Percentiles rank a stretch among this genome's conserved stretches.
phyloP scores from a whole-genome alignment of 2,329 filamentous ascomycete genomes.

The Diaporthe vaccinii region DNA sequence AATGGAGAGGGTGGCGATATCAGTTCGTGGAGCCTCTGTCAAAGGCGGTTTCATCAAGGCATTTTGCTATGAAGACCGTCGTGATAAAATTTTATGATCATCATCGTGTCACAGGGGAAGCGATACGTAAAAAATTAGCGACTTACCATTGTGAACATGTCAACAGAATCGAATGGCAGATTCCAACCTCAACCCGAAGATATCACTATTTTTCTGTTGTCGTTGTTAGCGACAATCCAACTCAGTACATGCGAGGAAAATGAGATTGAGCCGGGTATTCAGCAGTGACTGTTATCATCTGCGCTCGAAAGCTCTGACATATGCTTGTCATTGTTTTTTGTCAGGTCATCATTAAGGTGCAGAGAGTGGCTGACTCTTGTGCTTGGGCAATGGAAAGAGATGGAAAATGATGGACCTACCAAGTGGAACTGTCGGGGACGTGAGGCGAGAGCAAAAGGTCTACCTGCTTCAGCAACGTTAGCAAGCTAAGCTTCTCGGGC shows the following conservation, averaged over 20 bases:
- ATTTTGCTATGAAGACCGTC: conserved; percentile 87
- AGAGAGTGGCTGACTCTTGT: conserved; percentile 10
- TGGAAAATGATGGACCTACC: conserved; percentile 32
- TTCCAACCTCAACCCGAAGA: neutral
- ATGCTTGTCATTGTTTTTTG: conserved; percentile 92
- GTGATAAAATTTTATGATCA: conserved; percentile 80
- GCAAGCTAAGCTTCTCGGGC: conserved; percentile 10
- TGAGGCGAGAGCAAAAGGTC: neutral
- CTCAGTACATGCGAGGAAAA: conserved; percentile 7
- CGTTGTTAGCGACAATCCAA: conserved; percentile 49
- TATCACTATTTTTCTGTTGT: neutral
- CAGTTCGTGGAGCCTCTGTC: conserved; percentile 72
- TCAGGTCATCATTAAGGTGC: conserved; percentile 81
- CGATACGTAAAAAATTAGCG: neutral
- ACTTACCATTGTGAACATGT: conserved; percentile 6
- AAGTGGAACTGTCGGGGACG: neutral
- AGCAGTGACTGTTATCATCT: conserved; percentile 64
- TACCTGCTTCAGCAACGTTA: conserved; percentile 32
- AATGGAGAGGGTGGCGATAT: conserved; percentile 42
- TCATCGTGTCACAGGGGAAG: conserved; percentile 63
- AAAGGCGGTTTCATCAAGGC: conserved; percentile 86
- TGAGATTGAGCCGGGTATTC: conserved; percentile 46
- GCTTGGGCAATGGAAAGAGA: neutral
- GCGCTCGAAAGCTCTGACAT: conserved; percentile 84
- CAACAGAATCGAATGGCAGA: neutral